Evolutionary conservation across 1,284 basidiomycete species (phyloP).

Genomic region (Boletus sp.): DNA sequence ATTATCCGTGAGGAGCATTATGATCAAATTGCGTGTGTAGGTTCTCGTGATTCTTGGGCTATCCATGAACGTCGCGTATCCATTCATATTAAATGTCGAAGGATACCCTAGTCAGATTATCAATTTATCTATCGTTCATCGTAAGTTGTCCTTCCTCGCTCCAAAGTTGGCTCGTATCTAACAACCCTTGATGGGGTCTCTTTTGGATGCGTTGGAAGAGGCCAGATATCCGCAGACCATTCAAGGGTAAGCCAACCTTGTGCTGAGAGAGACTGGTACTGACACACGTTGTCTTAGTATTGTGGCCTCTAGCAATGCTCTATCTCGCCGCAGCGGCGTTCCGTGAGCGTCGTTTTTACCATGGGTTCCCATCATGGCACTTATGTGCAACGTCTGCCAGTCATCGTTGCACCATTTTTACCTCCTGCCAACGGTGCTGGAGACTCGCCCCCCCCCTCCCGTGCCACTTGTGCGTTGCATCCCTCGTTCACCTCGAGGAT

Average conservation of each 20-base stretch:
- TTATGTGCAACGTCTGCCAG: slow-evolving; percentile 26
- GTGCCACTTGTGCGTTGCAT: slow-evolving; percentile 49
- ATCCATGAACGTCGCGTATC: slow-evolving; percentile 45
- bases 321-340: slow-evolving; percentile 54
- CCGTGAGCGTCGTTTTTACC: slow-evolving; percentile 34
- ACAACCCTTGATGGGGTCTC: slow-evolving; percentile 40
- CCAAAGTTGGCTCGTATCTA: not conserved
- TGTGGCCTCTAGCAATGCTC: slow-evolving; percentile 56
- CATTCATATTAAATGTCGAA: slow-evolving; percentile 56
- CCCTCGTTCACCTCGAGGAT: not conserved
- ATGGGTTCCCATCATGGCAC: not conserved
- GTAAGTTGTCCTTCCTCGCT: slow-evolving; percentile 28
- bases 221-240: slow-evolving; percentile 49
- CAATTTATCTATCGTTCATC: slow-evolving; percentile 53
- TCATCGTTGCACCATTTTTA: slow-evolving; percentile 56
- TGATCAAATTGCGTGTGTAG: slow-evolving; percentile 26
- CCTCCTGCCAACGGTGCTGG: slow-evolving; percentile 53
- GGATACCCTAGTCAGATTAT: slow-evolving; percentile 59
- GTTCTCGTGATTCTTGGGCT: slow-evolving; percentile 49
- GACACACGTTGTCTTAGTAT: slow-evolving; percentile 38
- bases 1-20: too few species aligned
- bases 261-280: not conserved
- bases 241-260: slow-evolving; percentile 43
- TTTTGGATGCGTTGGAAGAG: slow-evolving; percentile 56
- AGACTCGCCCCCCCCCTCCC: slow-evolving; percentile 58